Evolutionary conservation across 352 stramenopile genomes (phyloP), one percentile per base, ranked within the genome.

Genomic region (Globisporangium echinulatum): DNA sequence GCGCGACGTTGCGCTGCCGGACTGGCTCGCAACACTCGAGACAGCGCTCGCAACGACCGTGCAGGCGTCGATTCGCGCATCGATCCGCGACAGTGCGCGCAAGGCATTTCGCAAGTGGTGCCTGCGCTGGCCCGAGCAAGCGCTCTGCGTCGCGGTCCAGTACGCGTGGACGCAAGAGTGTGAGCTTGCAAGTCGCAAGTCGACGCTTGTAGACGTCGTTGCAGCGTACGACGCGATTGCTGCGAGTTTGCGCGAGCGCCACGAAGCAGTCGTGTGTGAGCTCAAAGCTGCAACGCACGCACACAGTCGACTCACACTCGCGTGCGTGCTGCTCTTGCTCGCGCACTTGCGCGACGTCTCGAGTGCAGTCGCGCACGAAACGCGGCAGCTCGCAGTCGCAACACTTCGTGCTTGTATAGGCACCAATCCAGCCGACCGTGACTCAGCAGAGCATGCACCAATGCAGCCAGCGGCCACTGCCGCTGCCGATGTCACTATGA

Each of bases 71-170:
- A 73, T 85, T 5, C 77, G 82, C 4, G 78, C 79, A 2, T 73
- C 84, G 14, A 69, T 82, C 11, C 84, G 67, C 10, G 84, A 93
- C 60, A 63, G 79, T n/a, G 58, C 68, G 17, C 73, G 80, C 5
- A 92, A 93, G 59, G 84, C 90, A 38, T 93, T 93, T 60, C 79
- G 81, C 0, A 93, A 93, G 42, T 93, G 84, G 84, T 89, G 76
- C 44, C 49, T 90, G 5, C 63, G 89, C 5, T 93, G 84, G 84
- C 79, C 84, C 0, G 84, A 93, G 37, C 84, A 93, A 66, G 76
- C 87, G 0, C 25, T 93, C 4, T 15, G 82, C n/a, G 64, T 68
- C 13, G 75, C 78, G 17, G 72, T 90, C 40, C 67, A 74, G 33
- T 64, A 82, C 37, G 61, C 64, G 14, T 93, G 82, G 82, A 85